Evolutionary conservation across 192 early-diverging fungal species (phyloP).

Genomic region (Gamsiella multidivaricata): DNA sequence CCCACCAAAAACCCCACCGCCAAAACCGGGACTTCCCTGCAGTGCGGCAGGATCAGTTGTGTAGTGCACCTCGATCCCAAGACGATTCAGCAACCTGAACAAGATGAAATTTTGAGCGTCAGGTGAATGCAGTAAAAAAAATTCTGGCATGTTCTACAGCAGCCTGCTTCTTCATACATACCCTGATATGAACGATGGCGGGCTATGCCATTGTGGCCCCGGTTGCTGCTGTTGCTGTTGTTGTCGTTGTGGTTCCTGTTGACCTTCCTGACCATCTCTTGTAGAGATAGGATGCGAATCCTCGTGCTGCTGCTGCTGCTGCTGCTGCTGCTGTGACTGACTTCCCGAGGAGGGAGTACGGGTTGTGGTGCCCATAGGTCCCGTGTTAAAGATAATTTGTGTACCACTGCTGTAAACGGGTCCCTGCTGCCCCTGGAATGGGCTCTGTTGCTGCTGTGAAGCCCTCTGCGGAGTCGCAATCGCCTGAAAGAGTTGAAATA

Average conservation of each 20-base stretch:
- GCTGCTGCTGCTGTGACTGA: too few relatives aligned
- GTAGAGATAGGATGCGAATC: not conserved
- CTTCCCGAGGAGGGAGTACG: too few relatives aligned
- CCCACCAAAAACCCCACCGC: constrained; percentile 14
- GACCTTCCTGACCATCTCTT: not conserved
- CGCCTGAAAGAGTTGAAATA: constrained; percentile 22
- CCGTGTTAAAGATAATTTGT: constrained; percentile 21
- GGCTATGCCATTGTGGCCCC: constrained; percentile 24
- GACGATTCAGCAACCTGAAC: constrained; percentile 24
- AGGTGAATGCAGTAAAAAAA: too few relatives aligned
- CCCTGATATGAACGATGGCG: constrained; percentile 31
- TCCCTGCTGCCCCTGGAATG: not conserved
- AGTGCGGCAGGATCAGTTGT: constrained; percentile 34
- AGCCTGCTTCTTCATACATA: too few relatives aligned
- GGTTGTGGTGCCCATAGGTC: constrained; percentile 6
- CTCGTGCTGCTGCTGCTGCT: not conserved
- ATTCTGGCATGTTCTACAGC: too few relatives aligned
- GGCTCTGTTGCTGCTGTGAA: constrained; percentile 17
- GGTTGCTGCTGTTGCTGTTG: not conserved
- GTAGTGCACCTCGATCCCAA: constrained; percentile 32
- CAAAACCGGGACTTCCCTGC: constrained; percentile 14
- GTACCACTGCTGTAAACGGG: not conserved
- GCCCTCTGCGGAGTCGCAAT: constrained; percentile 10
- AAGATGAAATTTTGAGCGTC: too few relatives aligned
- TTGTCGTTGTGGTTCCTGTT: not conserved